Percentiles rank a stretch among this genome's conserved stretches.
Conservation (phyloP, 495 filamentous ascomycete species). For the Neurospora sp. region DNA sequence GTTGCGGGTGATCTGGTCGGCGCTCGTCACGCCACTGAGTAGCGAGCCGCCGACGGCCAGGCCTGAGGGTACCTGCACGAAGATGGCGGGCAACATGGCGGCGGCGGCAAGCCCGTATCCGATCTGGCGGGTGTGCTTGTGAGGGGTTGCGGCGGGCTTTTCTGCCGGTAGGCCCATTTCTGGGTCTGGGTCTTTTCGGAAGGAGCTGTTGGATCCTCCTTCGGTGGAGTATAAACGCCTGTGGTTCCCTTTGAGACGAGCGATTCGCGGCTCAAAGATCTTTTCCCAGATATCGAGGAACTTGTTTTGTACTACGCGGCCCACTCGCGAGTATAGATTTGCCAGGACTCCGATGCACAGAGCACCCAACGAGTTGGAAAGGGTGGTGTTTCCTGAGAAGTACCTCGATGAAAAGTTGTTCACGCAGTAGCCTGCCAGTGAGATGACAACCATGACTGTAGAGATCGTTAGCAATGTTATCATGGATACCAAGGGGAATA, state of each 20-base stretch:
- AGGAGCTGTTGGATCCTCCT: conserved; percentile 5
- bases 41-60: conserved; percentile 76
- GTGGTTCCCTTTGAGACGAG: conserved; percentile 5
- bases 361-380: conserved; percentile 76
- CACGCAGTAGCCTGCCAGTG: conserved; percentile 77
- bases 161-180: conserved; percentile 10
- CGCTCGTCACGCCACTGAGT: conserved; percentile 74
- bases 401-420: conserved; percentile 67
- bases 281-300: conserved; percentile 23
- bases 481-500: background rate
- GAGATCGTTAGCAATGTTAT: background rate
- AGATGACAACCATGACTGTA: conserved; percentile 61
- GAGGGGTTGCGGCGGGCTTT: background rate
- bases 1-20: conserved; percentile 60
- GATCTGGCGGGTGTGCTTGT: conserved; percentile 18
- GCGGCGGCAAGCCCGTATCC: conserved; percentile 76
- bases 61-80: conserved; percentile 87
- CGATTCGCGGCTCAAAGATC: conserved; percentile 13
- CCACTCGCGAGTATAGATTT: conserved; percentile 77
- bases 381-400: conserved; percentile 68
- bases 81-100: conserved; percentile 84
- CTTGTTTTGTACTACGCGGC: conserved; percentile 30
- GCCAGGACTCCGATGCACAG: conserved; percentile 78
- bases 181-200: conserved; percentile 8
- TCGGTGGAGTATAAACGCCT: background rate